Percentiles rank a stretch among this genome's conserved stretches.
Conservation (phyloP, 352 stramenopile species). For the Phytophthora macrochlamydospora region DNA sequence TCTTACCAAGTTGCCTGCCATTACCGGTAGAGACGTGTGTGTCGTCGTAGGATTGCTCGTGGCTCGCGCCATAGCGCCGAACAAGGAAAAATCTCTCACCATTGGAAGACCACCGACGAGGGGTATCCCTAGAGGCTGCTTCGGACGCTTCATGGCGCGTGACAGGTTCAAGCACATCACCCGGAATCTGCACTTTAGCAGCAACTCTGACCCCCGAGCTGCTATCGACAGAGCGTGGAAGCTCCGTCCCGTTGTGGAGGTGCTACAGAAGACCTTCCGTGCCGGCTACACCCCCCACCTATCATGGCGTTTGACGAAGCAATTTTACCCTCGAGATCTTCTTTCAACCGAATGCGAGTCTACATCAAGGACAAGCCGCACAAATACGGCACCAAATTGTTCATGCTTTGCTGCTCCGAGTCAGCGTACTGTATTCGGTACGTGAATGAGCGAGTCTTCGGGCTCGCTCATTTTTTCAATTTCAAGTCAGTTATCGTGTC, state of each 20-base stretch:
- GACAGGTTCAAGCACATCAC: constrained; percentile 10
- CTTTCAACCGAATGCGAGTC: constrained; percentile 1
- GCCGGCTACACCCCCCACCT: neutral
- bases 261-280: constrained; percentile 7
- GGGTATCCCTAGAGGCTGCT: constrained; percentile 3
- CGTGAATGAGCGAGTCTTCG: neutral
- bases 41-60: constrained; percentile 13
- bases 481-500: constrained; percentile 1
- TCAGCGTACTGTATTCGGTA: constrained; percentile 1
- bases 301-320: constrained; percentile 4
- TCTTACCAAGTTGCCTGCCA: neutral
- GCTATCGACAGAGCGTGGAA: constrained; percentile 9
- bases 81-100: constrained; percentile 5
- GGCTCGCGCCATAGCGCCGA: constrained; percentile 1
- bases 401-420: constrained; percentile 8
- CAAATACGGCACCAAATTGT: constrained; percentile 1
- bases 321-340: neutral
- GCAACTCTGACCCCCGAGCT: constrained; percentile 8
- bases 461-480: neutral
- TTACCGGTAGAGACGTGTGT: constrained; percentile 6
- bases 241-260: neutral
- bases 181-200: constrained; percentile 16
- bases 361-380: neutral
- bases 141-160: constrained; percentile 6
- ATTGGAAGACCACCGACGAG: constrained; percentile 19